Evolutionary conservation across 2,329 filamentous ascomycete species (phyloP).

Genomic region (Pleoardoris graminearum): DNA sequence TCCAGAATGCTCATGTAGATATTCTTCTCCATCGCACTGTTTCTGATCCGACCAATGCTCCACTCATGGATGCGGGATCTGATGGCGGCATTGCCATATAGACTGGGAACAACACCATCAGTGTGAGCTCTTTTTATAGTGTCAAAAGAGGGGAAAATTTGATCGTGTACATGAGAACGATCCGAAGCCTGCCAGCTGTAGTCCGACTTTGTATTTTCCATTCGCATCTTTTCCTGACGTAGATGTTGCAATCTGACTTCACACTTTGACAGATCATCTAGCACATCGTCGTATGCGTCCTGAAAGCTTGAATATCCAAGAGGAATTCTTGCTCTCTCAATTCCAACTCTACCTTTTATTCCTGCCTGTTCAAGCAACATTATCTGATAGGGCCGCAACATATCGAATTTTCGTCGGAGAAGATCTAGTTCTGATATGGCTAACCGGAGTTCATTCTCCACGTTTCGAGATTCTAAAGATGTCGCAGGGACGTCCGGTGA

Average conservation of each 20-base stretch:
- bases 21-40: constrained; percentile 10
- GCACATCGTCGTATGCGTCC: constrained; percentile 4
- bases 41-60: constrained; percentile 10
- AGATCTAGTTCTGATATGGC: too few relatives aligned
- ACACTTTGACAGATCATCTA: constrained; percentile 4
- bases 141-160: neutral
- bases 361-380: too few relatives aligned
- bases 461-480: too few relatives aligned
- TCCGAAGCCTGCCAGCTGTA: constrained; percentile 8
- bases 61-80: constrained; percentile 9
- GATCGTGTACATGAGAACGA: neutral
- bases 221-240: constrained; percentile 1
- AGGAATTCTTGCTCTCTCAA: too few relatives aligned
- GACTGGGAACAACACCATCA: constrained; percentile 1
- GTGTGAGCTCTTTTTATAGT: constrained; percentile 1
- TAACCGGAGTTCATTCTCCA: too few relatives aligned
- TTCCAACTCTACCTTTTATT: too few relatives aligned
- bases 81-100: neutral
- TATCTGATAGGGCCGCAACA: too few relatives aligned
- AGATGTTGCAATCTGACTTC: constrained; percentile 13
- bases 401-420: too few relatives aligned
- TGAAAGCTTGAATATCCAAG: neutral
- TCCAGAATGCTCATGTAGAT: constrained; percentile 8
- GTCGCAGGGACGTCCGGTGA: too few relatives aligned
- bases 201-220: neutral